Evolutionary conservation across 2,329 filamentous ascomycete genomes (phyloP), one percentile per base, ranked within the genome.

Genomic region (Alternaria gansuensis): DNA sequence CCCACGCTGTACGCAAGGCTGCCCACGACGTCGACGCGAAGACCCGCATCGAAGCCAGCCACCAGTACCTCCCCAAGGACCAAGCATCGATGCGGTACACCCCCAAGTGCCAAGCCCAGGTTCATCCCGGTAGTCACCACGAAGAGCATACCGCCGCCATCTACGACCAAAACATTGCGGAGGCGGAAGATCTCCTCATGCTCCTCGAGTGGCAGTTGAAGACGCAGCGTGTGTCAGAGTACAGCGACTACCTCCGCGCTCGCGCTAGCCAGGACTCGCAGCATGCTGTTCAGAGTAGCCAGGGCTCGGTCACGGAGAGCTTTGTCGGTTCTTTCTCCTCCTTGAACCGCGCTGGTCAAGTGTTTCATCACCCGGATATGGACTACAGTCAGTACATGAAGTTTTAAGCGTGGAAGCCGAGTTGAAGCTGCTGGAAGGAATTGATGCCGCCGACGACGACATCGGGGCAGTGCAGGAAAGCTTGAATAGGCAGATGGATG

Each of bases 221-320:
- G 45, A 49, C 55, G 7, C 62, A 63, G 50, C 68, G 68, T 7
- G 68, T 70, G 5, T 61, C 56, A 8, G 62, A 68, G 37, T 70
- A 70, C 48, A 64, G 54, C 33, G 54, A 44, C 23, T 69, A 69
- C 23, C 62, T 70, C 7, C 62, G 68, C 9, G 50, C 52, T 34
- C 57, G 56, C 24, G 68, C 68, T 2, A 68, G 68, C 33, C 43
- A 46, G 14, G 50, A 46, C 13, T 59, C 60, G 3, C 57, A 41
- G 24, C 44, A 59, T 24, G 33, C 58, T 9, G 55, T 68, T 11
- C 39, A 56, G 10, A 46, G 49, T n/a, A 43, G 34, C 4, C 29
- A 28, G 26, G 28, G 17, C 31, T 40, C 36, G 1, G 39, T 51
- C 11, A 24, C 37, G 11, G 31, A 53, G 26, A 57, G 44, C 26